Percentiles rank a stretch among this genome's conserved stretches.
phyloP scores from a whole-genome alignment of 495 filamentous ascomycete species.

The Xylaria intraflava region DNA sequence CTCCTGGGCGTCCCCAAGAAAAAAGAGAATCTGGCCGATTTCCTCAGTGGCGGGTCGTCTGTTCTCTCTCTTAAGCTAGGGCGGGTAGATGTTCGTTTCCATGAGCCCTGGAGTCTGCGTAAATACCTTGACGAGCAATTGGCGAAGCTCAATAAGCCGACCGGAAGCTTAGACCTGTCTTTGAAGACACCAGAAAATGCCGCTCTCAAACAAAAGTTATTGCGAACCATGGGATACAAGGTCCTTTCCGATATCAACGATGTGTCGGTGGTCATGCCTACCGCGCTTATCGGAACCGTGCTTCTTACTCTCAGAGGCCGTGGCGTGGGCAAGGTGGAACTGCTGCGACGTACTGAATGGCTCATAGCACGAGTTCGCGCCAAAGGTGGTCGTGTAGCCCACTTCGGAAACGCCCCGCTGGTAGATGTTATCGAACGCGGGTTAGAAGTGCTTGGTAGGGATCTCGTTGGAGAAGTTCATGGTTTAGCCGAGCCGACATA shows the following conservation, averaged over 20 bases:
- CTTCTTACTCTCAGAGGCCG: constrained; percentile 85
- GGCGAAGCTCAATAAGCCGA: constrained; percentile 36
- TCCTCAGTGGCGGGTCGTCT: constrained; percentile 75
- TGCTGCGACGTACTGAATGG: constrained; percentile 86
- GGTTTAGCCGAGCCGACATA: constrained; percentile 82
- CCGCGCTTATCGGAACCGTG: constrained; percentile 88
- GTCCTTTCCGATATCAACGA: constrained; percentile 91
- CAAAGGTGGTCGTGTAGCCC: constrained; percentile 84
- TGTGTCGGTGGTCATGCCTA: constrained; percentile 96
- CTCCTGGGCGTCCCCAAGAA: constrained; percentile 88
- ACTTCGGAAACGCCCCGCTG: constrained; percentile 76
- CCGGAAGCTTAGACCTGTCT: constrained; percentile 33
- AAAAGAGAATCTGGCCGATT: constrained; percentile 85
- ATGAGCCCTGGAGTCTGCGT: constrained; percentile 86
- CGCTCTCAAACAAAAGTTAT: constrained; percentile 50
- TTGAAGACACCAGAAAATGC: constrained; percentile 38
- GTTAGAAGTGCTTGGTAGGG: constrained; percentile 81
- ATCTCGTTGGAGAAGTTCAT: constrained; percentile 72
- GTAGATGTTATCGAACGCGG: constrained; percentile 80
- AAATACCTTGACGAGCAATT: constrained; percentile 73
- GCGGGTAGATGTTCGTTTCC: constrained; percentile 90
- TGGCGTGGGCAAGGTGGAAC: constrained; percentile 79
- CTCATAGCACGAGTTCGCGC: constrained; percentile 72
- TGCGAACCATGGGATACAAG: constrained; percentile 81
- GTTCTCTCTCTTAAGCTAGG: constrained; percentile 83